Base-by-base conservation (phyloP, 2,329 filamentous ascomycete species). In the Cladophialophora carrionii region DNA sequence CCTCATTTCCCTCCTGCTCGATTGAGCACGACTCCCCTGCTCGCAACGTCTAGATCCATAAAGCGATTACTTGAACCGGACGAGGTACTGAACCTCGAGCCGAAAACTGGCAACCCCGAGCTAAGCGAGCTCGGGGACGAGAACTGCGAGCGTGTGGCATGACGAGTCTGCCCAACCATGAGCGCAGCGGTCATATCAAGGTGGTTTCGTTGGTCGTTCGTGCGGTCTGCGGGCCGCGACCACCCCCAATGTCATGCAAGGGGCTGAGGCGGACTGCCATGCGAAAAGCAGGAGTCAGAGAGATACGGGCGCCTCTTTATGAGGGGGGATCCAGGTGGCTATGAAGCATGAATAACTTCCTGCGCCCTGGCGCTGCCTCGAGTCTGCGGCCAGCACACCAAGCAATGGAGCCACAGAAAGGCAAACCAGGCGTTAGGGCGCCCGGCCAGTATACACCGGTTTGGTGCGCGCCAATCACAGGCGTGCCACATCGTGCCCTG, bases 201-300 rank as follows among this genome's bases (percentile, higher is more conserved):
- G 22, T 34, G 43, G 46, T 58, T 24, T 60, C 48, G 46, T 26
- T 17, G 41, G 29, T 52, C 31, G 57, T 60, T 60, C 57, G 57
- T 43, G 57, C 17, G 57, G 54, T 49, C 31, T 64, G 61, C 55
- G 37, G 37, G 62, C 34, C 57, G 51, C 57, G 43, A 53, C 54
- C 49, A 20, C 48, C 20, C 10, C 48, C 48, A 51, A 20, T 51
- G 26, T 53, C 61, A 67, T 62, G 65, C 65, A 62, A 58, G 62
- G 62, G 65, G 29, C 32, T 22, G 46, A 32, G 57, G 24, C 51
- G 22, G 37, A 57, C 17, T 34, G 49, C 32, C 32, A n/a, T 12
- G 22, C 43, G 17, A 17, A 34, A 14, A 32, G 51, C 26, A 51
- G 24, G 20, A 9, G 31, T 26, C 34, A 53, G 29, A 60, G 51